Base-by-base conservation (phyloP, 108 stramenopile species). In the Discostella pseudostelligera region DNA sequence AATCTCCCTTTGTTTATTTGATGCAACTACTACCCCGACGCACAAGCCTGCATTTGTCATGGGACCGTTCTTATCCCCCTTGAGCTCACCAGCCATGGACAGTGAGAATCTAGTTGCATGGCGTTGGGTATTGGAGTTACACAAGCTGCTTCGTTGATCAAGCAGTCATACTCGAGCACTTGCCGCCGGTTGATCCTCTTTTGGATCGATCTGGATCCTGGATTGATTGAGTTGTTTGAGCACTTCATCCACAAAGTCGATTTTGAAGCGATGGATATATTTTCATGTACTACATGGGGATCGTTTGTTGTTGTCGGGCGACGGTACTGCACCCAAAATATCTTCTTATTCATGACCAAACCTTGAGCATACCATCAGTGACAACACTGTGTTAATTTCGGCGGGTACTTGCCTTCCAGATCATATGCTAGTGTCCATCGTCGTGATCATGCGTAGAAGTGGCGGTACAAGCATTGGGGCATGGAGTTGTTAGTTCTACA, bases 41-140 rank as follows among this genome's bases (percentile, higher is more conserved):
- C 70, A 61, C 28, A 65, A 66, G 14, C 70, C 79, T 19, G 40
- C 53, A 17, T 71, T 62, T 21, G 56, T 78, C 36, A 37, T 55
- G 8, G 76, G 70, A 1, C 76, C 76, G 7, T 72, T 56, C 53
- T 45, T 59, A 29, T 72, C 71, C 1, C 69, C 76, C 12, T 71
- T 72, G 26, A 43, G 44, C 22, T 49, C 48, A n/a, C 58, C 59
- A 21, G 71, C 76, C 1, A 59, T 72, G 69, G 56, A 70, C 25
- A 60, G 40, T 14, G 56, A 58, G 16, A 72, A 72, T 24, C n/a
- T 62, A 9, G 49, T 78, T 12, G 70, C 70, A 64, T 78, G 0
- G 70, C 76, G 9, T 72, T 65, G 8, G 76, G 76, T 0, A 78
- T 78, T 28, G 76, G 71, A n/a, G 51, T 78, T 1, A 78, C 76